phyloP scores from a whole-genome alignment of 2,329 filamentous ascomycete species.

The Fusarium pseudonygamai region DNA sequence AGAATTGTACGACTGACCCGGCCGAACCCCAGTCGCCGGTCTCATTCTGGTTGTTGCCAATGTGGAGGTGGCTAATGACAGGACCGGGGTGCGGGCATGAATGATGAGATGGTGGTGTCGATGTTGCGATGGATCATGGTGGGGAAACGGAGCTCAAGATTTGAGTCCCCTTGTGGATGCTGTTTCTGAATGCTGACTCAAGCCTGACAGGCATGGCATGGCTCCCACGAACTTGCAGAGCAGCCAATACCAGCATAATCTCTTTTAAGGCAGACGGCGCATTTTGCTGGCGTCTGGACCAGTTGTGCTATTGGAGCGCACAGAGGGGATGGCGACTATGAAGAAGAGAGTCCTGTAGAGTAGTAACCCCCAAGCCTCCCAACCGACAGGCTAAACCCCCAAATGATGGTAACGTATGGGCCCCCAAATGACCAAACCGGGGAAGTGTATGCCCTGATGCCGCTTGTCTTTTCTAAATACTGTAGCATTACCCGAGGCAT shows the following conservation, averaged over 20 bases:
- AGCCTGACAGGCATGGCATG: constrained; percentile 22
- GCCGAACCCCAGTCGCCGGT: constrained; percentile 42
- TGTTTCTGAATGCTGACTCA: constrained; percentile 35
- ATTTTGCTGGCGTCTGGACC: constrained; percentile 30
- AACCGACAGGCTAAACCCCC: constrained; percentile 32
- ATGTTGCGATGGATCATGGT: constrained; percentile 41
- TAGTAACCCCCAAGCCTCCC: constrained; percentile 28
- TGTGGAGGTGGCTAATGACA: constrained; percentile 47
- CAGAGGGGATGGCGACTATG: constrained; percentile 16
- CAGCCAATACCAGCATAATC: constrained; percentile 15
- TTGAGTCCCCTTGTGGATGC: constrained; percentile 33
- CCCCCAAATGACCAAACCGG: constrained; percentile 42
- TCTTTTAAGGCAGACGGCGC: constrained; percentile 14
- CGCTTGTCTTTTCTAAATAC: constrained; percentile 14
- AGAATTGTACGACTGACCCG: constrained; percentile 44
- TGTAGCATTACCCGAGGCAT: constrained; percentile 31
- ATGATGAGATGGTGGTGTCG: constrained; percentile 45
- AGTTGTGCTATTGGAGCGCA: constrained; percentile 38
- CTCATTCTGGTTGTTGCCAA: constrained; percentile 44
- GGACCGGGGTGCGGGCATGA: constrained; percentile 42
- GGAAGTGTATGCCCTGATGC: constrained; percentile 36
- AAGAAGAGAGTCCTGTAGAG: constrained; percentile 7
- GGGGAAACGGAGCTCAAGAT: constrained; percentile 41
- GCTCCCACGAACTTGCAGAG: constrained; percentile 9
- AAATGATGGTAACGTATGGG: constrained; percentile 25